Conservation (phyloP, 139 green algal species). For the Picochlorum sp. region DNA sequence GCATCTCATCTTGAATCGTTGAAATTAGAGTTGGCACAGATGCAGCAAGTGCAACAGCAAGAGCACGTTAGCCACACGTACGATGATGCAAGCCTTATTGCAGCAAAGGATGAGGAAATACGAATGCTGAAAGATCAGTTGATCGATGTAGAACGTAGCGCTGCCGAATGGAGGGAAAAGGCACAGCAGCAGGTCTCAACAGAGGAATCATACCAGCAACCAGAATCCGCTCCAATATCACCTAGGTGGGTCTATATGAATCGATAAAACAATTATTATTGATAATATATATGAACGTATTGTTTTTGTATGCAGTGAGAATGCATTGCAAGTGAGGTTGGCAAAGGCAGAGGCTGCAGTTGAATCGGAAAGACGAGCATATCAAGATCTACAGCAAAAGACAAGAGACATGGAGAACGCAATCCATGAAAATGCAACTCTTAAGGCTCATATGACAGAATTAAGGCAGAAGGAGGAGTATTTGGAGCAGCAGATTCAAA, state of each 20-base stretch:
- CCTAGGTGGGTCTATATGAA: too few relatives aligned
- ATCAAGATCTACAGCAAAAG: constrained; percentile 30
- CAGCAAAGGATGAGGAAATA: background rate
- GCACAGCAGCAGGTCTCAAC: too few relatives aligned
- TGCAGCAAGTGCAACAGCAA: background rate
- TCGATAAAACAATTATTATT: background rate
- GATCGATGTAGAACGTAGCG: too few relatives aligned
- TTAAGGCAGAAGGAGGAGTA: background rate
- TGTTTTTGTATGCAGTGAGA: background rate
- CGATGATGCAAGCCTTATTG: background rate
- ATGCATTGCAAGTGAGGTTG: constrained; percentile 12
- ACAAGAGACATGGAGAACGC: constrained; percentile 15
- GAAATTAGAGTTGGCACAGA: constrained; percentile 1
- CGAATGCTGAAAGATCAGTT: too few relatives aligned
- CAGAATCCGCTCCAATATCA: too few relatives aligned
- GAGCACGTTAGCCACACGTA: background rate
- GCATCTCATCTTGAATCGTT: background rate
- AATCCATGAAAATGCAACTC: background rate
- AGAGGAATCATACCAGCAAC: too few relatives aligned
- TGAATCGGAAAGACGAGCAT: constrained; percentile 34
- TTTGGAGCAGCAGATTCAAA: too few relatives aligned
- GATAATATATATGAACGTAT: background rate
- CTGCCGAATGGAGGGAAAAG: too few relatives aligned
- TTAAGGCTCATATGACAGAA: background rate
- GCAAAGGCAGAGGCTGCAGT: constrained; percentile 40